Evolutionary conservation across 495 filamentous ascomycete species (phyloP).

Genomic region (Haplographium delicatum): DNA sequence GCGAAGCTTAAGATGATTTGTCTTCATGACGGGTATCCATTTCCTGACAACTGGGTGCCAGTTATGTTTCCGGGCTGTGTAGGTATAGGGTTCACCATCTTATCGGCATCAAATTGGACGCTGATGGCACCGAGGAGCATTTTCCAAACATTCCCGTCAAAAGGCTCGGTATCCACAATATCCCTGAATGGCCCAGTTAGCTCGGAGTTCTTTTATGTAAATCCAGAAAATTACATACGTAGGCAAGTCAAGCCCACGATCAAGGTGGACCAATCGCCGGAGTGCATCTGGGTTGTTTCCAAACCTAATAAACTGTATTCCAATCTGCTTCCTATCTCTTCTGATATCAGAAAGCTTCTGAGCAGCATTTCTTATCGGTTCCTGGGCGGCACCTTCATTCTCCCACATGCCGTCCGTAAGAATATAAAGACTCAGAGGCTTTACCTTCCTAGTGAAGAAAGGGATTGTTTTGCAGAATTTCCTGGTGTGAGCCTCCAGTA

Average conservation of each 20-base stretch:
- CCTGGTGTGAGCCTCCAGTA: not conserved
- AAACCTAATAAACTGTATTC: conserved; percentile 39
- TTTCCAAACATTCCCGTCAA: conserved; percentile 31
- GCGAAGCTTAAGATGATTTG: no score
- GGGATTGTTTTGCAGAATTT: not conserved
- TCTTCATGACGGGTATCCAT: no score
- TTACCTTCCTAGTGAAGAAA: not conserved
- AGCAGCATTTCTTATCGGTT: conserved; percentile 25
- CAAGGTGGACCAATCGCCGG: conserved; percentile 28
- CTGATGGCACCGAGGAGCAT: conserved; percentile 31
- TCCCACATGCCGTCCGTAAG: conserved; percentile 38
- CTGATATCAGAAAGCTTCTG: conserved; percentile 20
- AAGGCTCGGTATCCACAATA: conserved; percentile 30
- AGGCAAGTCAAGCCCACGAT: conserved; percentile 27
- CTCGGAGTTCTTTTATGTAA: no score
- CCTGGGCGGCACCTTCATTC: conserved; percentile 12
- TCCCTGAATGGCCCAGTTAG: no score
- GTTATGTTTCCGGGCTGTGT: no score
- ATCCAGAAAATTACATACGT: no score
- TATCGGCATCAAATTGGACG: not conserved
- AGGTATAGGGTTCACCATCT: no score
- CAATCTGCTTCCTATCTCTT: conserved; percentile 24
- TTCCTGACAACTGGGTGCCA: no score
- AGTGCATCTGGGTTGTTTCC: conserved; percentile 29
- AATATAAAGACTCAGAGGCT: conserved; percentile 32